These are phyloP conservation scores for Carex cristatella DNA, from an alignment of 176 grass and related monocot species.

Conservation along the genomic window DNA sequence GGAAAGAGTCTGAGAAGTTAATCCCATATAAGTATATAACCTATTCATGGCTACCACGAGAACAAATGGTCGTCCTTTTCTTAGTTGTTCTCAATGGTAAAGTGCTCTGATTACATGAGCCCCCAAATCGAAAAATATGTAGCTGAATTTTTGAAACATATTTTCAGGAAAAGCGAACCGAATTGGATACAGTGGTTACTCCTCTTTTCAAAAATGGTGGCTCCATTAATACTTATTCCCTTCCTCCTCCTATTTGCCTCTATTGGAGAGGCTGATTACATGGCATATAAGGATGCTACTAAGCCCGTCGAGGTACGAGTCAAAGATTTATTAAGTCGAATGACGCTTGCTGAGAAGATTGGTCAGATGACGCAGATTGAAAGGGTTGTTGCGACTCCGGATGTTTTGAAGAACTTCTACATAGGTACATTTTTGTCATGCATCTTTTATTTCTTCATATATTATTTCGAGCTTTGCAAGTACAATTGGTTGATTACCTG, in stretches of 20 bases:
- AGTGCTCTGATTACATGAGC: background rate
- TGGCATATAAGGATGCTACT: conserved; percentile 54
- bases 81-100: background rate
- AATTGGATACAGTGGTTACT: conserved; percentile 25
- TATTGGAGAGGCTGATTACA: conserved; percentile 36
- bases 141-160: background rate
- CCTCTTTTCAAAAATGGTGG: conserved; percentile 54
- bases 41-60: background rate
- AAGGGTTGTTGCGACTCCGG: conserved; percentile 48
- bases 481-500: background rate
- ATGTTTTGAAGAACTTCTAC: conserved; percentile 64
- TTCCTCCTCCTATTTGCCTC: conserved; percentile 47
- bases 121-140: background rate
- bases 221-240: conserved; percentile 28
- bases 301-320: conserved; percentile 49
- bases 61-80: background rate
- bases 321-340: conserved; percentile 42
- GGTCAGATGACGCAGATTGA: conserved; percentile 99
- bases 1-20: too few relatives aligned
- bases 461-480: background rate
- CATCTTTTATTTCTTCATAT: background rate
- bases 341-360: conserved; percentile 89
- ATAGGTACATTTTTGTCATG: conserved; percentile 38
- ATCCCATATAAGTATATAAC: background rate
- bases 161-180: background rate